Evolutionary conservation across 805 yeast species (phyloP), one percentile per base, ranked within the genome.

Genomic region (Candida gorgasii): DNA sequence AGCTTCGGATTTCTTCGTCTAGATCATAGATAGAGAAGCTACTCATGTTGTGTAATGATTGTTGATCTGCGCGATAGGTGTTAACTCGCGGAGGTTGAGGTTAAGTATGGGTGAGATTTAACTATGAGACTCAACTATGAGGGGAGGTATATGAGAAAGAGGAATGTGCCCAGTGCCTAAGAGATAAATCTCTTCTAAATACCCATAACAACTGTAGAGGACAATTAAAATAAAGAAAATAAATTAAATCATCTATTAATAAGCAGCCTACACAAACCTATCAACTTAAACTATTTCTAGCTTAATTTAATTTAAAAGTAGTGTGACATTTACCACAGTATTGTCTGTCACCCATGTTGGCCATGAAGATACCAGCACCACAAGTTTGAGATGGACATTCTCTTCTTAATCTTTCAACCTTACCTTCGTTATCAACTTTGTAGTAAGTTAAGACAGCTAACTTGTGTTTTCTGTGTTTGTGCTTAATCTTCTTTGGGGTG

Each of bases 281-380:
- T 9, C 12, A 13, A 27, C 30, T 12, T 27, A 8, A 27, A 27
- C n/a, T 7, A 20, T 20, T 9, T 20, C 18, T 24, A 18, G 27
- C 26, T 29, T 43, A 44, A 36, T 39, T 44, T 20, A 59, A 68
- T 71, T 82, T 85, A 79, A 83, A 85, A 74, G 97, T 90, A 65
- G 86, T 79, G 85, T 90, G 97, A 82, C 99, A 93, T 82, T 87
- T 89, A 80, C 99, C 99, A 80, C 99, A 93, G 97, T 93, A 93
- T 78, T 86, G 95, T 84, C 99, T 90, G 86, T 85, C 90, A 73
- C 80, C 76, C 92, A 87, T 90, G 89, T 90, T 85, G 65, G 98
- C 99, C 97, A 93, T 89, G 93, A 92, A 92, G 75, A 88, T 85
- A 86, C 97, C 97, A 60, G 97, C 93, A 80, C 97, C 97, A 80